Evolutionary conservation across 805 yeast species (phyloP).

Genomic region (Cyberlindnera maritima): DNA sequence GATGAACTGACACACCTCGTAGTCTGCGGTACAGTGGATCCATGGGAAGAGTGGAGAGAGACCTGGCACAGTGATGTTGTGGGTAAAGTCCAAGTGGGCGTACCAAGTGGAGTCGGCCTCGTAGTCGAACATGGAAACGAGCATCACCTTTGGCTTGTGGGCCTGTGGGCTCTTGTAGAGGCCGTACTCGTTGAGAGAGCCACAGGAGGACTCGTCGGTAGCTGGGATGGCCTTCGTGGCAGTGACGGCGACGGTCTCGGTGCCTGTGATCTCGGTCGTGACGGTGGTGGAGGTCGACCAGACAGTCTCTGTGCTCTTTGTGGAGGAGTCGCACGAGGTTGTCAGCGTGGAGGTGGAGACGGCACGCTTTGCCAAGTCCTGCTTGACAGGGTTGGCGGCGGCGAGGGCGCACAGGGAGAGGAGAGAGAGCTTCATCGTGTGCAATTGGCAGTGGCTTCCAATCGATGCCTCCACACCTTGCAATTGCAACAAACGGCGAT

Average conservation of each 20-base stretch:
- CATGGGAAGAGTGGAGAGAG: constrained; percentile 17
- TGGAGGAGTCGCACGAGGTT: constrained; percentile 12
- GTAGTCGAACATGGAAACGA: constrained; percentile 13
- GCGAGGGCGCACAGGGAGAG: constrained; percentile 1
- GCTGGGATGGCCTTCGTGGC: background rate
- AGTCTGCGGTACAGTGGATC: constrained; percentile 15
- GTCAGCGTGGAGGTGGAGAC: constrained; percentile 6
- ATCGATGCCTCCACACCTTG: too few relatives aligned
- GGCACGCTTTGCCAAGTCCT: constrained; percentile 6
- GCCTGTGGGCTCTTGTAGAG: constrained; percentile 13
- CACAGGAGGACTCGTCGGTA: background rate
- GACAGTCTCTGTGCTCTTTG: constrained; percentile 7
- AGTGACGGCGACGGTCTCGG: constrained; percentile 1
- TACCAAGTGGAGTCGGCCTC: constrained; percentile 15
- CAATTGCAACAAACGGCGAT: background rate
- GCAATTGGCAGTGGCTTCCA: too few relatives aligned
- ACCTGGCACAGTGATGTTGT: constrained; percentile 18
- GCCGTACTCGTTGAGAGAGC: constrained; percentile 10
- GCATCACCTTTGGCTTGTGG: constrained; percentile 14
- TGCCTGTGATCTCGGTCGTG: constrained; percentile 1
- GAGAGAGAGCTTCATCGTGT: constrained; percentile 4
- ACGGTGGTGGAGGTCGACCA: constrained; percentile 7
- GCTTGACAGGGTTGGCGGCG: constrained; percentile 10
- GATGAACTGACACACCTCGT: constrained; percentile 16
- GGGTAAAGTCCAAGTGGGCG: constrained; percentile 13